These are phyloP conservation scores for Mixia osmundae DNA, from an alignment of 1,284 basidiomycete genomes.

Conservation along the genomic window DNA sequence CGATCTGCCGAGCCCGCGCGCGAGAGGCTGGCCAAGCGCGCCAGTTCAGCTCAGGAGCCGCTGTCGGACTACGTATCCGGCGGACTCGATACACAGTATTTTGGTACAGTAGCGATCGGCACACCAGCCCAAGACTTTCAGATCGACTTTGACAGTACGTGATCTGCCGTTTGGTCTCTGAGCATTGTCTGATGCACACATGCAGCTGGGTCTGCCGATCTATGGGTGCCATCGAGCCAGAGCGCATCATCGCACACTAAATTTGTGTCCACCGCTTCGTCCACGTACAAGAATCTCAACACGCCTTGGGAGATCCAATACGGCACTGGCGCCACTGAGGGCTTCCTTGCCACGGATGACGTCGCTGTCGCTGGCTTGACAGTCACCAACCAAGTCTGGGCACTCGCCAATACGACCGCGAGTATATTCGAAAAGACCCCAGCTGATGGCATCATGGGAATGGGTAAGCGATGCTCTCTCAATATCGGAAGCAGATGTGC, in stretches of 20 bases:
- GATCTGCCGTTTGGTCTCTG: not conserved
- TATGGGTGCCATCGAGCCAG: constrained; percentile 18
- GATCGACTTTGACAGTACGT: constrained; percentile 12
- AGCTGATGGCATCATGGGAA: constrained; percentile 21
- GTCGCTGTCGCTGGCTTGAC: constrained; percentile 20
- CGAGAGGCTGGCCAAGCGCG: no score
- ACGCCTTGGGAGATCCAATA: constrained; percentile 7
- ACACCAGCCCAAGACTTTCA: constrained; percentile 12
- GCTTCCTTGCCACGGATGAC: constrained; percentile 5
- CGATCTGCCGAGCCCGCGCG: no score
- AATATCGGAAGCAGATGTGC: no score
- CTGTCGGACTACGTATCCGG: no score
- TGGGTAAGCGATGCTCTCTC: no score
- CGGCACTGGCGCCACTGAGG: constrained; percentile 6
- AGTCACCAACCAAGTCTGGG: constrained; percentile 21
- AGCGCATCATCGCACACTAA: constrained; percentile 15
- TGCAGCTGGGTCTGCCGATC: constrained; percentile 15
- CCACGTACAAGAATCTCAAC: constrained; percentile 8
- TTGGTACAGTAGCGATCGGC: constrained; percentile 9
- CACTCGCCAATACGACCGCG: constrained; percentile 20
- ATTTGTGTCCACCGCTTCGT: constrained; percentile 13
- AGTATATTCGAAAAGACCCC: constrained; percentile 9
- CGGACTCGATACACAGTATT: constrained; percentile 9
- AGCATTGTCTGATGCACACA: not conserved
- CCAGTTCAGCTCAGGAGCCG: no score